Percentiles rank a stretch among this genome's conserved stretches.
phyloP scores from a whole-genome alignment of 768 basidiomycete species.

The Mrakia frigida region DNA sequence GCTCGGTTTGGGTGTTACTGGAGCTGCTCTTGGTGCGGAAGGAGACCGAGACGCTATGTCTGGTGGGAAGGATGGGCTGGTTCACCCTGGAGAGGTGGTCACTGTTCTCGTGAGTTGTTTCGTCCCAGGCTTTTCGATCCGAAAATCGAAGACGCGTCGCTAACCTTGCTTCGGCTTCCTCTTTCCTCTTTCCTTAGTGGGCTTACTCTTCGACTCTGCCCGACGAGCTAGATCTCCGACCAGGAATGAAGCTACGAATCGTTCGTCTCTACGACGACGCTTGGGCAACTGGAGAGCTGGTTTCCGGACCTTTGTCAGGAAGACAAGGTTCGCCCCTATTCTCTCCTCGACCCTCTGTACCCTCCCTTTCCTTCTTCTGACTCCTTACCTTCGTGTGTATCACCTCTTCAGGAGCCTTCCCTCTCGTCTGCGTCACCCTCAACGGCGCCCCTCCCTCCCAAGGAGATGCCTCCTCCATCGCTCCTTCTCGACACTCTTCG shows the following conservation, averaged over 20 bases:
- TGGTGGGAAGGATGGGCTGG: constrained; percentile 29
- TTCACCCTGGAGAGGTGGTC: constrained; percentile 40
- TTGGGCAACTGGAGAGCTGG: constrained; percentile 42
- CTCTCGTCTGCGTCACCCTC: constrained; percentile 20
- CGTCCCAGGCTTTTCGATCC: too few relatives aligned
- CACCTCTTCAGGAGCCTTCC: constrained; percentile 7
- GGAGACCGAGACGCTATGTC: constrained; percentile 23
- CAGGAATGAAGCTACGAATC: constrained; percentile 43
- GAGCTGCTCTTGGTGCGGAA: constrained; percentile 25
- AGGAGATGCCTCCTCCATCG: not conserved
- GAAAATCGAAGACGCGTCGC: not conserved
- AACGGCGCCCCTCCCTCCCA: not conserved
- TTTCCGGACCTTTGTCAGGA: constrained; percentile 34
- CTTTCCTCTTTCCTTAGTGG: constrained; percentile 34
- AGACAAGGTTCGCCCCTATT: constrained; percentile 41
- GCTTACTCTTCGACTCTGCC: constrained; percentile 42
- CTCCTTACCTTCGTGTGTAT: not conserved
- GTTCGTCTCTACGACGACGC: constrained; percentile 44
- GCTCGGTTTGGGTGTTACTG: not conserved
- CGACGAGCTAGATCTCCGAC: constrained; percentile 43
- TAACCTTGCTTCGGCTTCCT: not conserved
- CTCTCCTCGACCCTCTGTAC: not conserved
- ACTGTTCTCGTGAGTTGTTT: constrained; percentile 34
- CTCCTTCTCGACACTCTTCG: not conserved
- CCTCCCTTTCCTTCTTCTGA: not conserved